Evolutionary conservation across 805 yeast genomes (phyloP).

Genomic region (Monosporozyma siamensis): DNA sequence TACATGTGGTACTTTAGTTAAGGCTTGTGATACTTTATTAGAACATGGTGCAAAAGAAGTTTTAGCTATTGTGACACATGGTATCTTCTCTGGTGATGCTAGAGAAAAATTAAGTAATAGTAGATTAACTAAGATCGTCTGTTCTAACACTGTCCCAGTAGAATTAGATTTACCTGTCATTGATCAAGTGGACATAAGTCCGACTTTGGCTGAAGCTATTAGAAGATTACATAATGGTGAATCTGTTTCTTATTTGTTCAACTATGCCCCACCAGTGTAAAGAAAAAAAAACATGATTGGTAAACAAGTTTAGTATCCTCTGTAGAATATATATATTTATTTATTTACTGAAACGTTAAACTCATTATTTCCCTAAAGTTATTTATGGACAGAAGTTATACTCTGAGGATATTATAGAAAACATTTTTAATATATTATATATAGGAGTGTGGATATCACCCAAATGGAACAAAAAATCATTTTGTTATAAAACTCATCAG

Average conservation of each 20-base stretch:
- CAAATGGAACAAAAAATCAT: not conserved
- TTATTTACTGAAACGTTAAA: not conserved
- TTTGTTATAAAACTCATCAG: not conserved
- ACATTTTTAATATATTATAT: too few species aligned
- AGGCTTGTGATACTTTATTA: conserved; percentile 82
- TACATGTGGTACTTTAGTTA: conserved; percentile 92
- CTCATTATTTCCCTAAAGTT: too few species aligned
- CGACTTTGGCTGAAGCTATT: conserved; percentile 86
- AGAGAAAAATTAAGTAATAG: conserved; percentile 59
- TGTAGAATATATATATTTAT: not conserved
- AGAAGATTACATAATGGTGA: conserved; percentile 95
- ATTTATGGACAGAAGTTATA: too few species aligned
- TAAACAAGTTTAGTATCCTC: not conserved
- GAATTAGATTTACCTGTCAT: conserved; percentile 57
- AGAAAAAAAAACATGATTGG: too few species aligned
- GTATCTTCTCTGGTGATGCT: conserved; percentile 83
- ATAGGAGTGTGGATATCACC: too few species aligned
- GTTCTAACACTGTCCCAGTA: conserved; percentile 90
- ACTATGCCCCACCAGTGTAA: conserved; percentile 27
- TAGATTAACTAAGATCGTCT: conserved; percentile 62
- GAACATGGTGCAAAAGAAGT: conserved; percentile 77
- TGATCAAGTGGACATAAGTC: conserved; percentile 74
- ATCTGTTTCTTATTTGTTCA: conserved; percentile 70
- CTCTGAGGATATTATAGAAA: too few species aligned
- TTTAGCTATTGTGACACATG: conserved; percentile 92